Base-by-base conservation (phyloP, 164 flowering plant species). In the Nymphaea colorata region DNA sequence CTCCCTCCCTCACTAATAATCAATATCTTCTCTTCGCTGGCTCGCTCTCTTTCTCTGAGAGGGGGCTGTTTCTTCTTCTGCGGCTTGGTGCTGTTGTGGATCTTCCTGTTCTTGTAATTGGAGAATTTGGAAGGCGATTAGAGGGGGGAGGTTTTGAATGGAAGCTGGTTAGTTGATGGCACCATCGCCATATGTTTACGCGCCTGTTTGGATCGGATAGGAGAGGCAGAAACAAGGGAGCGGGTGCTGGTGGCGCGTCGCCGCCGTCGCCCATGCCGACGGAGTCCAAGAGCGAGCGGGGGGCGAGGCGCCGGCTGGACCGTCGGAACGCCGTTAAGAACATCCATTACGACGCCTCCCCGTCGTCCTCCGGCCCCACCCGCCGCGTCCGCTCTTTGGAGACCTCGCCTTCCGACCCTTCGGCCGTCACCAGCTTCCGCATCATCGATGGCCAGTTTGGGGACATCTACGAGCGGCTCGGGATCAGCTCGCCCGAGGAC, bases 401-500 rank as follows among this genome's bases (percentile, higher is more conserved):
- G 77, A 2, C 79, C 88, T 12, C 77, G 86, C 6, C 88, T 96
- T 1, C 83, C 87, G 6, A 93, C 86, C 44, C 18, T 78, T 4
- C 12, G 16, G 59, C 43, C 44, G 57, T 15, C 57, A 51, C 57
- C 12, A 51, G 57, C 57, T 51, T 51, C 57, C 57, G 57, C 57
- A 51, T 51, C 57, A 15, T 51, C 57, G 93, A 81, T 2, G 96
- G 89, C 0, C 94, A 88, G 67, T 51, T 88, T 44, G 91, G 87
- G 3, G 63, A 67, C 44, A 71, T 90, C 59, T 87, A 77, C 72
- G 76, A 61, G 69, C 73, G 51, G 60, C 68, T 95, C 41, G 99
- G 99, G 42, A 73, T 95, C 57, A 82, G 87, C 10, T 96, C 96
- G 0, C 89, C 93, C 12, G 99, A 90, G 0, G 99, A 92, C 61